phyloP scores from a whole-genome alignment of 2,329 filamentous ascomycete species.

The Pseudocercospora fijiensis region DNA sequence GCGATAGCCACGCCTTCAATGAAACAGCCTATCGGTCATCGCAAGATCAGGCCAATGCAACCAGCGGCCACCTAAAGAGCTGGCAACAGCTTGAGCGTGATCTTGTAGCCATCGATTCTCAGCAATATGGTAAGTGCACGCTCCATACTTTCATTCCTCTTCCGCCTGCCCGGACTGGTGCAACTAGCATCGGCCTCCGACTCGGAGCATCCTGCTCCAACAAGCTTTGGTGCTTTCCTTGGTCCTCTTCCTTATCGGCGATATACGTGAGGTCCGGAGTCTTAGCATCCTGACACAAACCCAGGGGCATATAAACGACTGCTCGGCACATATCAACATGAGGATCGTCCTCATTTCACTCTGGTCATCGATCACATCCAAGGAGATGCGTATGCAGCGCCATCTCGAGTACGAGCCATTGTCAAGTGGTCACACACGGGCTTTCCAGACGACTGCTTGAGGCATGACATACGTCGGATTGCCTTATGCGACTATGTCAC shows the following conservation, averaged over 20 bases:
- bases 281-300: constrained; percentile 11
- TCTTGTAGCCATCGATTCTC: constrained; percentile 33
- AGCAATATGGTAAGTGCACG: constrained; percentile 34
- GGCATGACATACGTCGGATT: constrained; percentile 33
- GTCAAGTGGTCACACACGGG: constrained; percentile 34
- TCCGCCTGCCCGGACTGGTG: neutral
- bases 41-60: constrained; percentile 8
- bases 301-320: constrained; percentile 38
- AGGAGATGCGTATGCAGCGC: constrained; percentile 39
- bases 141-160: neutral
- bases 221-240: neutral
- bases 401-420: constrained; percentile 35
- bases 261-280: neutral
- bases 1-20: constrained; percentile 3
- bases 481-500: constrained; percentile 38
- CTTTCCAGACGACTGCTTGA: constrained; percentile 31
- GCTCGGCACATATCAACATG: constrained; percentile 31
- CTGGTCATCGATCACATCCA: constrained; percentile 39
- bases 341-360: constrained; percentile 26
- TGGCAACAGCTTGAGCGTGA: constrained; percentile 31
- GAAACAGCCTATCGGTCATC: constrained; percentile 1
- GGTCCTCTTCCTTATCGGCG: neutral
- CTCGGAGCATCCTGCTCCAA: neutral
- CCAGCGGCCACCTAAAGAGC: constrained; percentile 15
- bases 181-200: neutral